Evolutionary conservation across 495 filamentous ascomycete genomes (phyloP), one percentile per base, ranked within the genome.

Genomic region (Podospora anserina): DNA sequence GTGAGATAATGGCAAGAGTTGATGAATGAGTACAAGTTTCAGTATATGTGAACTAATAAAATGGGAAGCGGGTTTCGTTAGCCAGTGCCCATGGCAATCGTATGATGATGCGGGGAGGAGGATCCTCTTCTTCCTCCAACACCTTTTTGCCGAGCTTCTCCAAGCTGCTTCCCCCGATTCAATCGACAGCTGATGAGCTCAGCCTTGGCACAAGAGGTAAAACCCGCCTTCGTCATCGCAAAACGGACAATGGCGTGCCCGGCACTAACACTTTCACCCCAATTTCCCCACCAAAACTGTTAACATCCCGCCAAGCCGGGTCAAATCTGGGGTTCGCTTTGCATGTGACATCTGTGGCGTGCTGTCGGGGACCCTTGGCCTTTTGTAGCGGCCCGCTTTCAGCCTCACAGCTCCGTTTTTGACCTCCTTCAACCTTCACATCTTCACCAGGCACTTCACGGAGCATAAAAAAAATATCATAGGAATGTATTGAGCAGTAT

Each of bases 41-140:
- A 5, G 30, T 4, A 32, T 6, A 32, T 32, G 30, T 32, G 30
- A 32, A 23, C 23, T 7, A 32, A 32, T 7, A 32, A 32, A 23
- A 23, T 23, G 23, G 34, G 16, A n/a, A 19, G 28, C n/a, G 63
- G 30, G 13, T 16, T 57, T 28, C 32, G 56, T 7, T 28, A 23
- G 26, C n/a, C 44, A 20, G 30, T 39, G 61, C 32, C 5, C 44
- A 39, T 39, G 20, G n/a, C 56, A 26, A 54, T 65, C 63, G 49
- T 65, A 65, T n/a, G 44, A 65, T n/a, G 44, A 65, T 65, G 63
- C 63, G 63, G 63, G 63, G 63, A 18, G 39, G 15, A 16, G 20
- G 28, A 64, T 53, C 62, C 53, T 49, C 62, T n/a, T 34, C 39
- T 11, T 49, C 15, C 34, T 39, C 34, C 6, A 39, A 6, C 34